Evolutionary conservation across 768 basidiomycete genomes (phyloP).

Genomic region (Lepiota brunneoincarnata): DNA sequence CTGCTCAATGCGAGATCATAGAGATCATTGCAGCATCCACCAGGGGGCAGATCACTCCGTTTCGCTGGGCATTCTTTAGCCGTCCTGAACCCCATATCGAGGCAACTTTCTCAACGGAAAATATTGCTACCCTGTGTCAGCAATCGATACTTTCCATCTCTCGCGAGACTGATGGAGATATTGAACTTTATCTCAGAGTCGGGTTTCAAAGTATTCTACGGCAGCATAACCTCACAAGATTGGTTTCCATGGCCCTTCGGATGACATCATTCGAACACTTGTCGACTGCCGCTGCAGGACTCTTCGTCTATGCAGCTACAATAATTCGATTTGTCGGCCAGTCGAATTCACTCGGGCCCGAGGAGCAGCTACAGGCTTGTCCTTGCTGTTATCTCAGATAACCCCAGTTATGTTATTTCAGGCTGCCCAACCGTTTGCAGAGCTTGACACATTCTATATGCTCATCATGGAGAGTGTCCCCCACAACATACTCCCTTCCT

Average conservation of each 20-base stretch:
- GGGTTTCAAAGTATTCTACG: background rate
- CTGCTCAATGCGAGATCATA: too few species aligned
- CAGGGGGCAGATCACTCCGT: too few species aligned
- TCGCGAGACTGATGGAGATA: background rate
- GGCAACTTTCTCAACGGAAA: too few species aligned
- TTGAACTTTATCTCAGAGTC: background rate
- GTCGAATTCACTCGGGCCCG: slow-evolving; percentile 1
- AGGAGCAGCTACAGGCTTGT: background rate
- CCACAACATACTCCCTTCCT: too few species aligned
- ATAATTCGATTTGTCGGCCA: slow-evolving; percentile 24
- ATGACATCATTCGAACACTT: slow-evolving; percentile 3
- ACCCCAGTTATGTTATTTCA: too few species aligned
- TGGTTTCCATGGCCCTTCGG: slow-evolving; percentile 8
- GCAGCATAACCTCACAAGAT: background rate
- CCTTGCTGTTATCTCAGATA: background rate
- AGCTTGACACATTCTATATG: slow-evolving; percentile 16
- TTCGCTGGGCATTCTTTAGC: too few species aligned
- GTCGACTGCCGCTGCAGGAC: slow-evolving; percentile 18
- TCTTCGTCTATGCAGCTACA: slow-evolving; percentile 26
- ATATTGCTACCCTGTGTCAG: too few species aligned
- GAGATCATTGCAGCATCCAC: too few species aligned
- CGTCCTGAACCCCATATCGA: too few species aligned
- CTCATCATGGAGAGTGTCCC: background rate
- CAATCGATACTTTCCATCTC: too few species aligned
- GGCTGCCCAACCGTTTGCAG: slow-evolving; percentile 3